Percentiles rank a stretch among this genome's conserved stretches.
These are phyloP conservation scores for Hymenotorrendiella dingleyae DNA, from an alignment of 2,329 filamentous ascomycete genomes.

Conservation along the genomic window DNA sequence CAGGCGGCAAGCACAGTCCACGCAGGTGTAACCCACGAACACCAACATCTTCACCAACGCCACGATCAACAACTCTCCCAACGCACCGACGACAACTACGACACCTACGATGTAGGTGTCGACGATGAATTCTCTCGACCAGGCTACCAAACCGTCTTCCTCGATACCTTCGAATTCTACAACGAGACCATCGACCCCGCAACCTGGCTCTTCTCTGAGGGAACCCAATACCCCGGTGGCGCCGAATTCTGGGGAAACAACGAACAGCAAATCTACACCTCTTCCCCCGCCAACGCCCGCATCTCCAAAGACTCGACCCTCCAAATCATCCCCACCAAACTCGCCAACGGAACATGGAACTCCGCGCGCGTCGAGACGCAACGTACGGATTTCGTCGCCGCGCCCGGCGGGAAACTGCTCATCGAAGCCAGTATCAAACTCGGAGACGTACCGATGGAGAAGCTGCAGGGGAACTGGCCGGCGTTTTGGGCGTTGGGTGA, in stretches of 20 bases:
- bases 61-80: too few relatives aligned
- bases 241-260: constrained; percentile 43
- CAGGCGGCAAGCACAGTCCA: too few relatives aligned
- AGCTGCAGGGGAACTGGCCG: constrained; percentile 39
- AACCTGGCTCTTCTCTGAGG: constrained; percentile 38
- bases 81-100: too few relatives aligned
- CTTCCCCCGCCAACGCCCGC: constrained; percentile 34
- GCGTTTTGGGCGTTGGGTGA: constrained; percentile 42
- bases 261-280: constrained; percentile 43
- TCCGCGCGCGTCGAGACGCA: constrained; percentile 40
- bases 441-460: constrained; percentile 19
- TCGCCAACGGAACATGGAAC: constrained; percentile 33
- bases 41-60: too few relatives aligned
- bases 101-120: too few relatives aligned
- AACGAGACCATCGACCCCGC: neutral
- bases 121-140: too few relatives aligned
- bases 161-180: neutral
- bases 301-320: constrained; percentile 35
- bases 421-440: constrained; percentile 37
- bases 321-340: constrained; percentile 31
- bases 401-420: constrained; percentile 31
- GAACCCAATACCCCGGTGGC: constrained; percentile 42
- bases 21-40: too few relatives aligned
- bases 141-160: neutral
- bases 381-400: constrained; percentile 31